phyloP scores from a whole-genome alignment of 1,284 basidiomycete species.

The Ceratobasidium sp. region DNA sequence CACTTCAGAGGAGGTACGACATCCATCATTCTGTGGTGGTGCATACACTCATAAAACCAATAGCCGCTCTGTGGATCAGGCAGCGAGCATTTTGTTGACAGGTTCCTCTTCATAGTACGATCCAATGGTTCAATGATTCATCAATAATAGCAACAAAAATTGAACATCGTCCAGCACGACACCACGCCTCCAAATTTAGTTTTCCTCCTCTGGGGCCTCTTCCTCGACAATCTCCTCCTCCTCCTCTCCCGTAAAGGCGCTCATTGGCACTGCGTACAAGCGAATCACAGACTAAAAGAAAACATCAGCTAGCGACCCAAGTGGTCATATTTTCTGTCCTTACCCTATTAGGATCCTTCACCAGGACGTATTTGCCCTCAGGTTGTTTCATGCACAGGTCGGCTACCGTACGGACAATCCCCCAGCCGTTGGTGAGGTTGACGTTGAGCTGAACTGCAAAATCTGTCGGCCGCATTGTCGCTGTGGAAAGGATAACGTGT shows the following conservation, averaged over 20 bases:
- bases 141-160: background rate
- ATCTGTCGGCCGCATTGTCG: constrained; percentile 94
- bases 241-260: constrained; percentile 81
- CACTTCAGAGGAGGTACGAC: constrained; percentile 84
- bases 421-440: constrained; percentile 97
- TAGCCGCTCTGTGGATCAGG: constrained; percentile 81
- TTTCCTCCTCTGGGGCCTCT: constrained; percentile 49
- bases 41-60: constrained; percentile 45
- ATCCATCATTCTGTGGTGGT: constrained; percentile 37
- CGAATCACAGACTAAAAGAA: constrained; percentile 86
- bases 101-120: constrained; percentile 37
- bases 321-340: constrained; percentile 54
- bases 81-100: constrained; percentile 77
- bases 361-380: constrained; percentile 94
- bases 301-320: constrained; percentile 23
- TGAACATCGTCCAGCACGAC: background rate
- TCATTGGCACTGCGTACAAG: constrained; percentile 90
- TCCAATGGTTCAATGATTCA: constrained; percentile 22
- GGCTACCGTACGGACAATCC: constrained; percentile 94
- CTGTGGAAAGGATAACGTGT: constrained; percentile 95
- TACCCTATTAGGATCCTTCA: constrained; percentile 98
- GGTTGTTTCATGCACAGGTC: constrained; percentile 95
- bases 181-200: background rate
- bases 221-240: constrained; percentile 67
- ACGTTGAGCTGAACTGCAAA: constrained; percentile 97